phyloP scores from a whole-genome alignment of 768 basidiomycete species.

The Suillus luteus region DNA sequence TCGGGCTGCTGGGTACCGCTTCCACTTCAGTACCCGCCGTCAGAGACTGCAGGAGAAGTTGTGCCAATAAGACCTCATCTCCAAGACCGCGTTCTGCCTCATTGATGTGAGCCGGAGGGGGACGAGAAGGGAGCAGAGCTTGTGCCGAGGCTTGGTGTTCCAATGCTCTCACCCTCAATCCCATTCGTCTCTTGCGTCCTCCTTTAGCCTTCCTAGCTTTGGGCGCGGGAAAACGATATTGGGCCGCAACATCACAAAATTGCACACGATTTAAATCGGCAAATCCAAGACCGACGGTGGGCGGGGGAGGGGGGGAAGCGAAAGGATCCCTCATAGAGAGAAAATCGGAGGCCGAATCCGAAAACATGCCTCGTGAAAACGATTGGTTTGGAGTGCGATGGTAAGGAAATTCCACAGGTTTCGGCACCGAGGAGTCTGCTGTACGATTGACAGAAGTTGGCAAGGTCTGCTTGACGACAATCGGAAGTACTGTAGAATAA shows the following conservation, averaged over 20 bases:
- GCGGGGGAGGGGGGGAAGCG: constrained; percentile 29
- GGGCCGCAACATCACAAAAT: constrained; percentile 26
- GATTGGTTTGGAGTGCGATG: constrained; percentile 22
- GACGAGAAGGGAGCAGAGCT: constrained; percentile 22
- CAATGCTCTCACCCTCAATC: constrained; percentile 25
- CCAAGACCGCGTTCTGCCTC: constrained; percentile 20
- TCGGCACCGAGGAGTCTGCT: background rate
- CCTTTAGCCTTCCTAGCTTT: constrained; percentile 30
- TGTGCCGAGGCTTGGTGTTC: constrained; percentile 31
- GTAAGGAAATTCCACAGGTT: background rate
- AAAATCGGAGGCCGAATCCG: constrained; percentile 33
- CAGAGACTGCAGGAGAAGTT: constrained; percentile 34
- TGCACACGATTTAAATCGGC: constrained; percentile 29
- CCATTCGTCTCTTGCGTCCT: constrained; percentile 17
- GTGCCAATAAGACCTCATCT: constrained; percentile 32
- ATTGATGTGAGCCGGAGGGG: constrained; percentile 20
- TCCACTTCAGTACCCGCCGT: constrained; percentile 13
- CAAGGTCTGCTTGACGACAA: background rate
- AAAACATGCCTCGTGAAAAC: constrained; percentile 22
- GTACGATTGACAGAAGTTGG: background rate
- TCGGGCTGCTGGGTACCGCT: constrained; percentile 8
- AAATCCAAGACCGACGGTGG: constrained; percentile 27
- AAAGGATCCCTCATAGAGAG: constrained; percentile 37
- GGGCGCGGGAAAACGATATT: constrained; percentile 36
- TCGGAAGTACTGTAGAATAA: constrained; percentile 3